These are phyloP conservation scores for Grosmannia penicillata DNA, from an alignment of 2,329 filamentous ascomycete genomes.

Conservation along the genomic window DNA sequence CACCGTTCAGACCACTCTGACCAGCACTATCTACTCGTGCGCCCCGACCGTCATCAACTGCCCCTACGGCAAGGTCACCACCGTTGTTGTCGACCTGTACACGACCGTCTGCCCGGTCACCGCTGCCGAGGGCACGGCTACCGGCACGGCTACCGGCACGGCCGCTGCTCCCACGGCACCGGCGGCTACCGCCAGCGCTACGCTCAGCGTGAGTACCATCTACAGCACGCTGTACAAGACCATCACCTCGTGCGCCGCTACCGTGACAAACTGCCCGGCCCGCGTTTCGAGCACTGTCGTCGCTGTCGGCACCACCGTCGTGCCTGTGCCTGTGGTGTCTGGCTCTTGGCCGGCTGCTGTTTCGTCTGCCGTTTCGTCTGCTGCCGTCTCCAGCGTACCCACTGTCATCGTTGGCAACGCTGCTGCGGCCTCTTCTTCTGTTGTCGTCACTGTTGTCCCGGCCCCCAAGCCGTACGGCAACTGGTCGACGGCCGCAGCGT, in stretches of 20 bases:
- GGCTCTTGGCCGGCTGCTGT: conserved; percentile 1
- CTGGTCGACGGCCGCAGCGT: not conserved
- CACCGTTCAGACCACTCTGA: conserved; percentile 24
- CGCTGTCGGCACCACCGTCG: conserved; percentile 3
- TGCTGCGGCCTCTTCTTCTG: too few species aligned
- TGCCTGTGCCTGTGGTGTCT: conserved; percentile 6
- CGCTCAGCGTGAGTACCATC: conserved; percentile 18
- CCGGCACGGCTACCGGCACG: not conserved
- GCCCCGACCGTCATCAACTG: conserved; percentile 12
- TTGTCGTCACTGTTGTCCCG: not conserved
- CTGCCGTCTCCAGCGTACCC: not conserved
- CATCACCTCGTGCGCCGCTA: conserved; percentile 10
- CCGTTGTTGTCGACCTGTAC: conserved; percentile 10
- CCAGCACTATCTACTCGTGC: conserved; percentile 11
- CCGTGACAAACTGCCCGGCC: conserved; percentile 12
- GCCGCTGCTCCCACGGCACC: conserved; percentile 7
- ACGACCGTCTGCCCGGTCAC: conserved; percentile 11
- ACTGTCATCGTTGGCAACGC: too few species aligned
- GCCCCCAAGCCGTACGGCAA: not conserved
- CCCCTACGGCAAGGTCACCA: conserved; percentile 10
- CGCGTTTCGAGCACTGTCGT: conserved; percentile 6
- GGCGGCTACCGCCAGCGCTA: conserved; percentile 2
- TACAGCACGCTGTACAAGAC: conserved; percentile 26
- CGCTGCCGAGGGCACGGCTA: conserved; percentile 1
- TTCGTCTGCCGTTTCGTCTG: not conserved